phyloP scores from a whole-genome alignment of 108 stramenopile genomes.

The Thalassiosira profunda region DNA sequence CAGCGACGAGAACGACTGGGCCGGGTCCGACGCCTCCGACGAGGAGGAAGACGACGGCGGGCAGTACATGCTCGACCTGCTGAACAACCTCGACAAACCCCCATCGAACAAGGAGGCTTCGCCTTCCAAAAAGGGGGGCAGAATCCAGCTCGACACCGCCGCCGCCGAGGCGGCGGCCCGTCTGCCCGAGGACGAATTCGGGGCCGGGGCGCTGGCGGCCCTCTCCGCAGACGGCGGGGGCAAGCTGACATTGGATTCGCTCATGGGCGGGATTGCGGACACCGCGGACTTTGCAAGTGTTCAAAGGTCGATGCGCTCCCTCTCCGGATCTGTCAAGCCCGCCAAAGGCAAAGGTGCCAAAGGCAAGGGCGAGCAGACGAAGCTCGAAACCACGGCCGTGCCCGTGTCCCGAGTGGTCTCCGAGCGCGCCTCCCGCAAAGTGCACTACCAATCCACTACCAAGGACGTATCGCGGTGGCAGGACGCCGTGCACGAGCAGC shows the following conservation, averaged over 20 bases:
- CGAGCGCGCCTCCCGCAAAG: conserved; percentile 87
- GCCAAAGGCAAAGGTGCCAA: conserved; percentile 5
- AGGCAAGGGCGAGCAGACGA: neutral
- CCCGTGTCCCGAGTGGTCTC: conserved; percentile 77
- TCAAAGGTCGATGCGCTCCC: conserved; percentile 70
- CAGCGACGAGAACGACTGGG: conserved; percentile 72
- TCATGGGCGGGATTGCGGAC: conserved; percentile 87
- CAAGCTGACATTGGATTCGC: conserved; percentile 78
- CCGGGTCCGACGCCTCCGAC: conserved; percentile 38
- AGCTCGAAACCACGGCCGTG: conserved; percentile 64
- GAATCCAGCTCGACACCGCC: conserved; percentile 40
- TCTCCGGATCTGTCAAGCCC: too few relatives aligned
- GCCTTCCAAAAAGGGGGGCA: conserved; percentile 23
- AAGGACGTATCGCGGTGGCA: conserved; percentile 88
- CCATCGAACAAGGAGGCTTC: too few relatives aligned
- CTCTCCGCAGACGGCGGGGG: too few relatives aligned
- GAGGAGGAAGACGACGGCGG: conserved; percentile 91
- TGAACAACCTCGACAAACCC: conserved; percentile 72
- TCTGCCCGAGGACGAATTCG: conserved; percentile 53
- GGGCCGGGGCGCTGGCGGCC: conserved; percentile 31
- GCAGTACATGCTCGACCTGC: conserved; percentile 83
- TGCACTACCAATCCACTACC: conserved; percentile 79
- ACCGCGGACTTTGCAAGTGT: conserved; percentile 84
- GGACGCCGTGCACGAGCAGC: conserved; percentile 84
- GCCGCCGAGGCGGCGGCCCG: conserved; percentile 42